phyloP scores from a whole-genome alignment of 2,329 filamentous ascomycete species.

The Trichoderma koningii region DNA sequence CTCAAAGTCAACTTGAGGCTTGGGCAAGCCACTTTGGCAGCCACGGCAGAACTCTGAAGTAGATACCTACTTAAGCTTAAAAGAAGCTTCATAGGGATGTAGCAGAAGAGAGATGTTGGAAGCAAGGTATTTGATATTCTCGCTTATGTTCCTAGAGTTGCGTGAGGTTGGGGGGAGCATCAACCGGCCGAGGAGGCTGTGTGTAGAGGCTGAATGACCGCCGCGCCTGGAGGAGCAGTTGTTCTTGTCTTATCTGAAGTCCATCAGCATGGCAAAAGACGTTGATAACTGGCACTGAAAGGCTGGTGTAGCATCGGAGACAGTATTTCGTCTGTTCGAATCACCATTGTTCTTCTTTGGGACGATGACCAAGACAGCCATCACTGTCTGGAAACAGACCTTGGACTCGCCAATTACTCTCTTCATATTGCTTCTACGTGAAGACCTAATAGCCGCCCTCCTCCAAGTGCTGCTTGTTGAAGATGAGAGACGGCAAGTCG shows the following conservation, averaged over 20 bases:
- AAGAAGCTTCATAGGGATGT: neutral
- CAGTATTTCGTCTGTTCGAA: too few species aligned
- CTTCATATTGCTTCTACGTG: too few species aligned
- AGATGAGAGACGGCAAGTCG: too few species aligned
- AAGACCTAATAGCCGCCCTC: too few species aligned
- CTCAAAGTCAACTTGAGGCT: too few species aligned
- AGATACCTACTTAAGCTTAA: neutral
- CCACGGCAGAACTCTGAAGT: too few species aligned
- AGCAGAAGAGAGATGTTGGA: neutral
- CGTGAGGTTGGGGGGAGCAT: neutral
- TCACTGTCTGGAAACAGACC: too few species aligned
- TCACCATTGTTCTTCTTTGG: too few species aligned
- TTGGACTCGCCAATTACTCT: too few species aligned
- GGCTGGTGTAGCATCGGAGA: neutral
- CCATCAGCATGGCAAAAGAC: neutral
- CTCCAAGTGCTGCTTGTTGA: too few species aligned
- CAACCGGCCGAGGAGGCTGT: neutral
- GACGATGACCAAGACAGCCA: too few species aligned
- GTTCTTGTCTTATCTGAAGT: neutral
- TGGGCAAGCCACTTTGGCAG: too few species aligned
- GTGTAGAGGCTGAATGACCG: conserved; percentile 8
- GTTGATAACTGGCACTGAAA: neutral
- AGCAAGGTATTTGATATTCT: neutral
- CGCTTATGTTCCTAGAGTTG: neutral
- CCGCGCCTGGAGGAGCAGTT: neutral